Evolutionary conservation across 1,139 yeast genomes (phyloP), one percentile per base, ranked within the genome.

Genomic region (Zygosaccharomyces sapae): DNA sequence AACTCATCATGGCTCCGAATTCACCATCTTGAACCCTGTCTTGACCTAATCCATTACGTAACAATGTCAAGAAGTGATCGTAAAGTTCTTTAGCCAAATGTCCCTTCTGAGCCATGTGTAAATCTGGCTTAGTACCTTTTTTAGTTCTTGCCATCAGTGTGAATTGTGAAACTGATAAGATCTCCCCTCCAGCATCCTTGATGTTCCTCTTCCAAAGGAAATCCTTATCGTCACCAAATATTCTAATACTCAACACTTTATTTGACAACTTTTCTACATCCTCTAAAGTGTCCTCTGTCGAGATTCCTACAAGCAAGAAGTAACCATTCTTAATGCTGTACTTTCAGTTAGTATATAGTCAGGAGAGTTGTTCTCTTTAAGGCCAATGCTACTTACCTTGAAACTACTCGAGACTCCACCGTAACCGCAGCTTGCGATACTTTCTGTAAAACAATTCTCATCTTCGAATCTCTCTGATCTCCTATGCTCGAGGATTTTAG

Each of bases 1-100:
- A 96, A 54, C 87, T 95, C 98, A 92, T 92, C 96, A 90, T 86
- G 6, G 94, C 97, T 0, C 97, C 98, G 66, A 92, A 92, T 47
- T 79, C 75, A 1, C 98, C 98, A 59, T 88, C 96, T 53, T 83
- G 76, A 5, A 89, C 95, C 42, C 77, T 74, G 0, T 74, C 78
- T 0, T 70, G 71, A 0, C 90, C 94, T 33, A 85, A 58, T n/a
- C 69, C 80, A n/a, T 53, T 63, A 42, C 68, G 72, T 63, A 81
- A 71, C 51, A 69, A 69, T 0, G 53, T 55, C 51, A 87, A 68
- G 48, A 89, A 86, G 39, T 64, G 61, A 10, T 83, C 76, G 62
- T 89, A 92, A 47, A 88, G 68, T 12, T 71, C 79, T 27, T 71
- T 69, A 0, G 97, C 97, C 1, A 74, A 66, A 10, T 73, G 78